Evolutionary conservation across 768 basidiomycete species (phyloP), one percentile per base, ranked within the genome.

Genomic region (Amanita pallidorosea): DNA sequence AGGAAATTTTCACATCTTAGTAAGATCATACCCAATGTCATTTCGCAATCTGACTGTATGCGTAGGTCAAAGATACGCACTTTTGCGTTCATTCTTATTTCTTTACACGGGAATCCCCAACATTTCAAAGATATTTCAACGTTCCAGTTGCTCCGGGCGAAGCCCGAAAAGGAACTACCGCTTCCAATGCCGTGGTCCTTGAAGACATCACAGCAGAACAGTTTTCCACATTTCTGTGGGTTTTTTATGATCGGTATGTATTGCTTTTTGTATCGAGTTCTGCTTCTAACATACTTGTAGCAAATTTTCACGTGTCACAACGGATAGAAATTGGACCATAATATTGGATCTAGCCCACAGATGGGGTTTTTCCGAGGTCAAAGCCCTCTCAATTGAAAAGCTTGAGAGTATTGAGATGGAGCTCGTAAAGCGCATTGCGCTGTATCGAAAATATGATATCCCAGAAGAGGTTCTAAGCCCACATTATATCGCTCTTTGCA

Each of bases 81-180:
- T 85, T 81, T 54, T 66, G 74, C 0, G 70, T 86, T 0, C 82
- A 84, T 52, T 69, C 75, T 1, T 79, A 75, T 40, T 83, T 84
- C 45, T 81, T 86, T 35, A 69, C 71, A n/a, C 67, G 83, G 0
- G 81, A 86, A 47, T 83, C 81, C 0, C 45, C 62, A 0, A 70
- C 65, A 27, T 82, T 83, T 60, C 61, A 60, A 8, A 60, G 62
- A 0, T 64, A 69, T 45, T 50, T 77, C 35, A 53, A 57, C 4
- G 43, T 50, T 15, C 63, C 71, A 6, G 58, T 63, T 4, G 57
- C 63, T 6, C 60, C 68, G 18, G 67, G 67, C 5, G 53, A 64
- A 7, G 57, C 55, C 0, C 60, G 52, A 1, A 60, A 61, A 23
- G 78, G 77, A 2, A 65, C n/a, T n/a, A n/a, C 67, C 1, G 76